A percentile compares a stretch with the other conserved stretches of the same genome.
Conservation (phyloP, 441 rosid species). For the Erodium texanum region DNA sequence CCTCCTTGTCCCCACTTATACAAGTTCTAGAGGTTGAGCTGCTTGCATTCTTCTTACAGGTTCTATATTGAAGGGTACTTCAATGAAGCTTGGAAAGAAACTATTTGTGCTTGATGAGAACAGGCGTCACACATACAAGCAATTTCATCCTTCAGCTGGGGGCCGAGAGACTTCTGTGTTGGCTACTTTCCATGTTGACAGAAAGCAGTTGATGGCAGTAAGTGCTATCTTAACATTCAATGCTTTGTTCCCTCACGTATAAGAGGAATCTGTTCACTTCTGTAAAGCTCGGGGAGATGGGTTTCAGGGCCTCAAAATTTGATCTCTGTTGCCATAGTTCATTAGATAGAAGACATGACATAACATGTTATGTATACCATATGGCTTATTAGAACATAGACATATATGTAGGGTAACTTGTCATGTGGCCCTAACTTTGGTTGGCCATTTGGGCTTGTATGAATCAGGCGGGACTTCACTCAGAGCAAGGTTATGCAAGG, state of each 20-base stretch:
- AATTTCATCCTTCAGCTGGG: slow-evolving; percentile 24
- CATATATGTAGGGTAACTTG: slow-evolving; percentile 21
- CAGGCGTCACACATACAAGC: slow-evolving; percentile 57
- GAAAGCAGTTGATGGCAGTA: slow-evolving; percentile 45
- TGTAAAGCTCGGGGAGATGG: slow-evolving; percentile 48
- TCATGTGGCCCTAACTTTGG: background rate
- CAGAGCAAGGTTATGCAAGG: slow-evolving; percentile 82
- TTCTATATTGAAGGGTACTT: slow-evolving; percentile 27
- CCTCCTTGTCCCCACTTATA: slow-evolving; percentile 11
- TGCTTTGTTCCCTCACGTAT: slow-evolving; percentile 11
- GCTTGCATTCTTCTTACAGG: slow-evolving; percentile 25
- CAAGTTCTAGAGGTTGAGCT: background rate
- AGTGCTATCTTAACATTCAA: slow-evolving; percentile 14
- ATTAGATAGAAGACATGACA: background rate
- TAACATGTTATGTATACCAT: background rate
- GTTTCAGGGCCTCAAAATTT: slow-evolving; percentile 35
- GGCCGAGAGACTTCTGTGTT: slow-evolving; percentile 29
- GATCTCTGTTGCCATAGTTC: too few species aligned
- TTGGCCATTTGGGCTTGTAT: background rate
- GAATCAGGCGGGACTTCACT: slow-evolving; percentile 81
- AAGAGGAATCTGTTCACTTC: slow-evolving; percentile 9
- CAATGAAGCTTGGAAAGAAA: slow-evolving; percentile 53
- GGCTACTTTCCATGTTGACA: slow-evolving; percentile 29
- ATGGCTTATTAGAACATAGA: slow-evolving; percentile 7
- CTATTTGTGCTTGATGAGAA: slow-evolving; percentile 53